These are phyloP conservation scores for Hibiscus syriacus DNA, from an alignment of 345 rosid species.

Conservation along the genomic window DNA sequence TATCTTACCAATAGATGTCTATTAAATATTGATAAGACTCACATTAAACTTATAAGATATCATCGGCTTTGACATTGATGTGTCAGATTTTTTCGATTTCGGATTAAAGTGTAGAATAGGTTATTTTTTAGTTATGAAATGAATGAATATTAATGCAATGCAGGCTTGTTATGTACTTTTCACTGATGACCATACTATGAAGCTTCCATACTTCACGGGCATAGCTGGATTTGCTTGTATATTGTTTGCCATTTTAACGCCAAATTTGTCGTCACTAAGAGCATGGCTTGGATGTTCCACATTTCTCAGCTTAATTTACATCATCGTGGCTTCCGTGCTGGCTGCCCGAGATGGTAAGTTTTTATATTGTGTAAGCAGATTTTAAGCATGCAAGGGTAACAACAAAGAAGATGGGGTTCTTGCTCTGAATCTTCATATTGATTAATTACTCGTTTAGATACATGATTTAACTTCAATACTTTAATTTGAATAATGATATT, in stretches of 20 bases:
- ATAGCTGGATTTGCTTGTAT: constrained; percentile 44
- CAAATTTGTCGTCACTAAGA: constrained; percentile 78
- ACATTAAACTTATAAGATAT: neutral
- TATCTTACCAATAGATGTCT: too few species aligned
- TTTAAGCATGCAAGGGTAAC: too few species aligned
- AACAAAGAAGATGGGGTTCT: too few species aligned
- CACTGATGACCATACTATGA: constrained; percentile 36
- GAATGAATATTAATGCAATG: too few species aligned
- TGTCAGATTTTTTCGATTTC: too few species aligned
- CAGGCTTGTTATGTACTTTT: constrained; percentile 57
- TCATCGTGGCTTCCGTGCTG: constrained; percentile 46
- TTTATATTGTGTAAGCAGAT: too few species aligned
- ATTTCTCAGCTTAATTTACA: constrained; percentile 51
- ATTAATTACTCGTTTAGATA: neutral
- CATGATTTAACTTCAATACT: neutral
- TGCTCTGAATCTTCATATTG: neutral
- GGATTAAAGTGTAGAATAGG: too few species aligned
- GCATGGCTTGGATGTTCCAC: constrained; percentile 82
- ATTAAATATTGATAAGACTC: too few species aligned
- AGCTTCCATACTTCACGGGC: constrained; percentile 46
- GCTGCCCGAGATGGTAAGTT: constrained; percentile 61
- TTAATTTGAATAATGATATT: neutral
- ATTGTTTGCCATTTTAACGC: constrained; percentile 69
- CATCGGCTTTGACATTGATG: neutral
- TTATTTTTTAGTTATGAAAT: too few species aligned